A percentile compares a stretch with the other conserved stretches of the same genome.
Evolutionary conservation across 2,329 filamentous ascomycete genomes (phyloP).

Genomic region (Thielaviopsis populi): DNA sequence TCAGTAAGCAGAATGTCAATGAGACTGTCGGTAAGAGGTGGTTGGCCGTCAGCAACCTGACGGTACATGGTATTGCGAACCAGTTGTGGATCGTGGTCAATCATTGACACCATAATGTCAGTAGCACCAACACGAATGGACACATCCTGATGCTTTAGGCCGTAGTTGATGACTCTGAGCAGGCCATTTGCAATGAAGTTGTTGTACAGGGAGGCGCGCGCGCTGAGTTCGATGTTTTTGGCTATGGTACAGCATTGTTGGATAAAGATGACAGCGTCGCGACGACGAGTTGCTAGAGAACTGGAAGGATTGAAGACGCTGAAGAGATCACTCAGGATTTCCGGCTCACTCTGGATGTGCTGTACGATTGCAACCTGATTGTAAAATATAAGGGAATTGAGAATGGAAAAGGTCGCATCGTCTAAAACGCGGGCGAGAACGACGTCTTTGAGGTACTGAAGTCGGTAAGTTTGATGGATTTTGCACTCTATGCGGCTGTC

Average conservation of each 20-base stretch:
- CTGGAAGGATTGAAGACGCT: constrained; percentile 59
- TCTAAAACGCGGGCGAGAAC: constrained; percentile 90
- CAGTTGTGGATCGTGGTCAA: constrained; percentile 91
- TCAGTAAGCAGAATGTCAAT: constrained; percentile 86
- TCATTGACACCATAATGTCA: constrained; percentile 82
- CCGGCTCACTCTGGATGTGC: constrained; percentile 69
- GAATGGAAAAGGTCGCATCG: constrained; percentile 91
- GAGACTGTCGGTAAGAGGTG: constrained; percentile 75
- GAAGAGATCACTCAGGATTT: constrained; percentile 75
- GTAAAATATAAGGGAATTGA: constrained; percentile 97
- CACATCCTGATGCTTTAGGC: constrained; percentile 70
- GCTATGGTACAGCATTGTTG: constrained; percentile 90
- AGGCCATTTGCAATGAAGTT: constrained; percentile 83
- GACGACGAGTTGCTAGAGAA: constrained; percentile 57
- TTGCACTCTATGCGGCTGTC: constrained; percentile 69
- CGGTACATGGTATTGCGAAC: constrained; percentile 87
- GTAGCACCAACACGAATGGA: constrained; percentile 80
- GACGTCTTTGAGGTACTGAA: constrained; percentile 97
- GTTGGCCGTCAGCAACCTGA: constrained; percentile 73
- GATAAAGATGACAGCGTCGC: constrained; percentile 89
- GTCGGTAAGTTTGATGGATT: constrained; percentile 88
- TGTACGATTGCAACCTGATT: constrained; percentile 97
- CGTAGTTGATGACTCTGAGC: constrained; percentile 80
- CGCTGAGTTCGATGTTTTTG: constrained; percentile 80
- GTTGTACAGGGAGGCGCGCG: constrained; percentile 66